Evolutionary conservation across 768 basidiomycete genomes (phyloP), one percentile per base, ranked within the genome.

Genomic region (Tulasnella calospora): DNA sequence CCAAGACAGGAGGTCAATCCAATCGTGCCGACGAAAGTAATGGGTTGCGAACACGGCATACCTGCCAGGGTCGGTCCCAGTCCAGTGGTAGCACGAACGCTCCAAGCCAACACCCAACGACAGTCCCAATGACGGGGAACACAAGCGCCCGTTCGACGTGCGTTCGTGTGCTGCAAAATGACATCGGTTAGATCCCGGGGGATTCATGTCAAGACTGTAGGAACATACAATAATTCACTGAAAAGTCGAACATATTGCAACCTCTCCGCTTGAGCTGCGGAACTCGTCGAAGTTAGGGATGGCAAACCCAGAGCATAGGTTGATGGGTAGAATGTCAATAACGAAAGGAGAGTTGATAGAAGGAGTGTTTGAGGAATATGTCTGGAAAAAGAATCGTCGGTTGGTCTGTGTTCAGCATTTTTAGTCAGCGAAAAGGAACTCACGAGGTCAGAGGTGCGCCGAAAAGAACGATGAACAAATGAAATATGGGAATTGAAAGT

Each of bases 11-110:
- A 12, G 55, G 27, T 38, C 33, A 27, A 57, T 35, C 35, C 27
- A 67, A 17, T 71, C 10, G 36, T 30, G 36, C 23, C 13, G 33
- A 17, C 33, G 46, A 8, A 73, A 35, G 81, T 79, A 74, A 74
- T 51, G 76, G n/a, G 21, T 27, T 27, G n/a, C 30, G 30, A 67
- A 30, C 61, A 3, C n/a, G 61, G 85, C 89, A 78, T 75, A 94
- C 95, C 92, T 98, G 97, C 96, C 96, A 98, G 9, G 96, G 94
- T 47, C 95, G 89, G 82, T 96, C 96, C 97, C 97, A 99, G 84
- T 99, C 97, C 23, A 99, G 89, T 0, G 94, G 93, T 70, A 96
- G 91, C 2, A 95, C 94, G 70, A 96, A 86, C 13, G 89, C 90
- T 21, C 95, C 96, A 19, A 88, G 46, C 96, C 95, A 98, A 67